Conservation (phyloP, 257 asterid species). For the Nicotiana sylvestris region DNA sequence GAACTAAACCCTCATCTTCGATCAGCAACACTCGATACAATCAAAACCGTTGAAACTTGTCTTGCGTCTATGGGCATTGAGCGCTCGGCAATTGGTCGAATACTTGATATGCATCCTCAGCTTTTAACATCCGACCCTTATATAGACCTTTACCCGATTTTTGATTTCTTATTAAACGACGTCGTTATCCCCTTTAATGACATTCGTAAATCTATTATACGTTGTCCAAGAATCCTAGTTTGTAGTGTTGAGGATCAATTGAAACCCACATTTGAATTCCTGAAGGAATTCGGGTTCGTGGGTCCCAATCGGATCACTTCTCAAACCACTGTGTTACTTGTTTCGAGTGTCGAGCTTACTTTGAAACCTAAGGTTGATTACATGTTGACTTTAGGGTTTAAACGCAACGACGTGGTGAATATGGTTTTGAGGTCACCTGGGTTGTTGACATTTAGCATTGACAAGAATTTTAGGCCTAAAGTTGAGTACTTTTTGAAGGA, state of each 20-base stretch:
- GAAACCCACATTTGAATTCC: conserved; percentile 52
- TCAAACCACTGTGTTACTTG: conserved; percentile 66
- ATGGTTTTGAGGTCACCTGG: conserved; percentile 90
- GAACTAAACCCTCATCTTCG: conserved; percentile 62
- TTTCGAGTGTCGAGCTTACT: conserved; percentile 68
- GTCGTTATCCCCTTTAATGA: conserved; percentile 52
- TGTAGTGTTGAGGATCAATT: conserved; percentile 48
- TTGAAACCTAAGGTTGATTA: conserved; percentile 61
- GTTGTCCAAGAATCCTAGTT: conserved; percentile 72
- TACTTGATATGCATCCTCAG: conserved; percentile 77
- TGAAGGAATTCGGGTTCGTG: conserved; percentile 55
- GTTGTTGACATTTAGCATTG: conserved; percentile 75
- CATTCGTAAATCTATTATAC: conserved; percentile 40
- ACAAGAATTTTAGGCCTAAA: conserved; percentile 72
- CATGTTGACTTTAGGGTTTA: conserved; percentile 54
- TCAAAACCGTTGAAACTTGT: conserved; percentile 52
- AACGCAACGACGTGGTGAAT: conserved; percentile 43
- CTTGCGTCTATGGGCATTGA: conserved; percentile 76
- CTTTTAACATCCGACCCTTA: conserved; percentile 73
- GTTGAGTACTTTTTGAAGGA: conserved; percentile 57
- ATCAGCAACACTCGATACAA: conserved; percentile 51
- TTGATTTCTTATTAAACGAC: conserved; percentile 58
- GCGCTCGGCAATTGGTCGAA: conserved; percentile 50
- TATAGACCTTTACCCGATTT: conserved; percentile 51
- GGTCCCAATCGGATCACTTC: conserved; percentile 49